Evolutionary conservation across 2,329 filamentous ascomycete species (phyloP).

Genomic region (Zopfia rhizophila): DNA sequence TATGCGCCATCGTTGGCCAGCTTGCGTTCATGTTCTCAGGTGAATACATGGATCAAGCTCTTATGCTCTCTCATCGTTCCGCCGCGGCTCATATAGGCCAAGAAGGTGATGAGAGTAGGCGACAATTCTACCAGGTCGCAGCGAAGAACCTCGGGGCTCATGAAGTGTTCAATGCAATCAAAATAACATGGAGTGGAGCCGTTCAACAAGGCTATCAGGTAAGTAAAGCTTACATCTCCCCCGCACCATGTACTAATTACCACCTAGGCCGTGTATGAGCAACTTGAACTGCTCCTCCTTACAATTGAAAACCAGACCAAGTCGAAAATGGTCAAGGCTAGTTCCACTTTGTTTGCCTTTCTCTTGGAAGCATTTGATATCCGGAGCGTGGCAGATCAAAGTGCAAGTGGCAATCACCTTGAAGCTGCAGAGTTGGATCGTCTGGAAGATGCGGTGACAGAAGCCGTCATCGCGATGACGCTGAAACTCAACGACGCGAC

Average conservation of each 20-base stretch:
- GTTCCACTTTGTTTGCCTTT: conserved; percentile 72
- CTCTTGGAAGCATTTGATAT: conserved; percentile 71
- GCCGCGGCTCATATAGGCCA: conserved; percentile 70
- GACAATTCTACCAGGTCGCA: conserved; percentile 76
- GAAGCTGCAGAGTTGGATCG: conserved; percentile 61
- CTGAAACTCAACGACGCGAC: conserved; percentile 95
- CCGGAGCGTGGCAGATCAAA: conserved; percentile 60
- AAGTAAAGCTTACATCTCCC: conserved; percentile 47
- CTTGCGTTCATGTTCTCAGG: conserved; percentile 90
- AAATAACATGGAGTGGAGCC: conserved; percentile 77
- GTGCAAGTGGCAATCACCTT: too few relatives aligned
- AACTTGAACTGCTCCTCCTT: conserved; percentile 74
- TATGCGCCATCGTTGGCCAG: conserved; percentile 82
- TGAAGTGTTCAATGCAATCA: conserved; percentile 77
- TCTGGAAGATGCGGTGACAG: conserved; percentile 73
- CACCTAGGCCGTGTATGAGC: conserved; percentile 71
- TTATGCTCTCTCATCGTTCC: conserved; percentile 78
- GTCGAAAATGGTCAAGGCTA: conserved; percentile 78
- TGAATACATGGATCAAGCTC: conserved; percentile 75
- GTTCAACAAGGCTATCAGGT: conserved; percentile 70
- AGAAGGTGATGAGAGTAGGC: conserved; percentile 72
- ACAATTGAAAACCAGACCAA: conserved; percentile 84
- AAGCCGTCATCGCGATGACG: conserved; percentile 85
- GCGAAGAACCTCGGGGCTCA: conserved; percentile 82
- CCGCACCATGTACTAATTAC: conserved; percentile 20